A percentile compares a stretch with the other conserved stretches of the same genome.
phyloP scores from a whole-genome alignment of 768 basidiomycete genomes.

The Hericium coralloides region DNA sequence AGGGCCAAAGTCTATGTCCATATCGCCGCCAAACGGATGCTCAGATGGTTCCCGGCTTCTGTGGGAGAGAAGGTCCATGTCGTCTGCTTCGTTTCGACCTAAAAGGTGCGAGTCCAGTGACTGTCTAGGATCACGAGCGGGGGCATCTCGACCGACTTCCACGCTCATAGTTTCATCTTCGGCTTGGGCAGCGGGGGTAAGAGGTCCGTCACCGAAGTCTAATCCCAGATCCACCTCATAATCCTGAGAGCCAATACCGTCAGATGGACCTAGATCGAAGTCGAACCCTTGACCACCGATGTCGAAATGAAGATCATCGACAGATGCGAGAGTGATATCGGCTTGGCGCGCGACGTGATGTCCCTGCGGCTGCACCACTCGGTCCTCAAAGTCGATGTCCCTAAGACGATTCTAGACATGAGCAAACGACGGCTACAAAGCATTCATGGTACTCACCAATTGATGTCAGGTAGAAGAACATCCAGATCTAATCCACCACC shows the following conservation, averaged over 20 bases:
- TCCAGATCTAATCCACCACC: constrained; percentile 73
- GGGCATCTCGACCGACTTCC: constrained; percentile 71
- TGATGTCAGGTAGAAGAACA: constrained; percentile 67
- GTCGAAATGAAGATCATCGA: constrained; percentile 65
- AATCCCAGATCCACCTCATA: constrained; percentile 73
- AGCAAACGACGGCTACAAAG: constrained; percentile 1
- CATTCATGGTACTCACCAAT: constrained; percentile 45
- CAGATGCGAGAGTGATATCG: constrained; percentile 80
- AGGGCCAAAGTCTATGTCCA: constrained; percentile 39
- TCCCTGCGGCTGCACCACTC: constrained; percentile 54
- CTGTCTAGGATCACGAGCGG: constrained; percentile 35
- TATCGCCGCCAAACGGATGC: constrained; percentile 51
- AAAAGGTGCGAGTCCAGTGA: constrained; percentile 58
- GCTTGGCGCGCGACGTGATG: constrained; percentile 79
- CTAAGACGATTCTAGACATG: constrained; percentile 27
- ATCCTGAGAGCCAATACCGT: constrained; percentile 83
- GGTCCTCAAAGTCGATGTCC: constrained; percentile 73
- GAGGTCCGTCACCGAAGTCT: constrained; percentile 51
- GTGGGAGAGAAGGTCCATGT: constrained; percentile 52
- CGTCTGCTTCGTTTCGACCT: constrained; percentile 26
- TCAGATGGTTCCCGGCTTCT: constrained; percentile 58
- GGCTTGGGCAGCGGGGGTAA: constrained; percentile 17
- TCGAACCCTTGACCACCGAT: constrained; percentile 47
- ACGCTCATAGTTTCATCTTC: constrained; percentile 54
- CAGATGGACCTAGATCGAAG: constrained; percentile 72